Evolutionary conservation across 2,329 filamentous ascomycete genomes (phyloP), one percentile per base, ranked within the genome.

Genomic region (Cladosporium sp.): DNA sequence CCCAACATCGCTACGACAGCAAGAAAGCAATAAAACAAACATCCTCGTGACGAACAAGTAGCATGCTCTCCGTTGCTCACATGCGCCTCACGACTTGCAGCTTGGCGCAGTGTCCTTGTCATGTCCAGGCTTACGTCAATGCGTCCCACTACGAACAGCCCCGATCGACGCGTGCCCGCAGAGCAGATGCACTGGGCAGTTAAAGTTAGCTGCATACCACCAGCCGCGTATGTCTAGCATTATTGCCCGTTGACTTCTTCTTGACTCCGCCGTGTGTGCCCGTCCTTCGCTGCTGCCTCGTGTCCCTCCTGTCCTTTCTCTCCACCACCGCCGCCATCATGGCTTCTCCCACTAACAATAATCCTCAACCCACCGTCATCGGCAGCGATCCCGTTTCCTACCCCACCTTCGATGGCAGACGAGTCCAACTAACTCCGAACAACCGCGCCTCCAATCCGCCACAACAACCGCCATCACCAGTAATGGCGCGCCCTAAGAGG

Each of bases 401-500:
- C 51, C 61, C 61, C 61, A 64, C 64, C 64, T 65, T 65, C 64
- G 64, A 65, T 21, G 55, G 55, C 30, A 47, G 55, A 26, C 28
- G 58, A 60, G 64, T 65, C 34, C 64, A 65, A 44, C 64, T 65
- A 47, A 65, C 55, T 3, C 61, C 61, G 15, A 64, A 47, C 34
- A 41, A 38, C 26, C 32, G 34, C 24, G 24, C 49, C 12, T 30
- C 49, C 12, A 30, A 26, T 18, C 51, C 61, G 10, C 55, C 61
- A 54, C 61, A 64, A 32, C 18, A 21, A 30, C 12, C 18, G 18
- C 58, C 38, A 26, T 28, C 51, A 26, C 62, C 30, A 49, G 15
- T 55, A 12, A 54, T 59, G 58, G 32, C 58, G 15, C 34, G 64
- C 18, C 67, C 68, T 10, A 66, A 67, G 63, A 63, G 72, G 38